A percentile compares a stretch with the other conserved stretches of the same genome.
These are phyloP conservation scores for Sporobolomyces roseus DNA, from an alignment of 768 basidiomycete species.

Conservation along the genomic window DNA sequence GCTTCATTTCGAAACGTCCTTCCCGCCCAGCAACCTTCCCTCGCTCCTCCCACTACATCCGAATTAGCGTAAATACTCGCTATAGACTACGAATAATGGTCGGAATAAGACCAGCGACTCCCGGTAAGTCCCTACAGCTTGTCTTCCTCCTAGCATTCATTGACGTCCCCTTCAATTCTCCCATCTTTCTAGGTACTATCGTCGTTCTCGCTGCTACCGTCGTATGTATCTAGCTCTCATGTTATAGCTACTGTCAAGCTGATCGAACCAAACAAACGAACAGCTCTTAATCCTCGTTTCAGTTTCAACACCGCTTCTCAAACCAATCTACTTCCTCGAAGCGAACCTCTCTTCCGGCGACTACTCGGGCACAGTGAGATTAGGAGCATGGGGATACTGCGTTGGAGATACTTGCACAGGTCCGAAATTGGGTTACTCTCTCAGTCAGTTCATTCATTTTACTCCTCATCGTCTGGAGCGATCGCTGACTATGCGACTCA, in stretches of 20 bases:
- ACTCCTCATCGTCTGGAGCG: no score
- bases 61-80: no score
- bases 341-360: slow-evolving; percentile 57
- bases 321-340: slow-evolving; percentile 79
- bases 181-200: slow-evolving; percentile 27
- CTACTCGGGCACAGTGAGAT: slow-evolving; percentile 61
- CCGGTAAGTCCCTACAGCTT: slow-evolving; percentile 7
- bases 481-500: no score
- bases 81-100: background rate
- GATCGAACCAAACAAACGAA: no score
- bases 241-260: background rate
- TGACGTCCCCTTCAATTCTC: slow-evolving; percentile 1
- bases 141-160: no score
- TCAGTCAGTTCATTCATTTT: slow-evolving; percentile 61
- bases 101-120: slow-evolving; percentile 20
- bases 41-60: no score
- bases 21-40: no score
- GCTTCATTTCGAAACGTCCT: no score
- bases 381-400: slow-evolving; percentile 91
- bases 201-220: slow-evolving; percentile 35
- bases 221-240: slow-evolving; percentile 1
- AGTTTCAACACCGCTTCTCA: slow-evolving; percentile 86
- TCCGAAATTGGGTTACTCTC: slow-evolving; percentile 77
- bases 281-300: slow-evolving; percentile 74
- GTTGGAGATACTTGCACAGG: slow-evolving; percentile 66